Evolutionary conservation across 2,329 filamentous ascomycete genomes (phyloP), one percentile per base, ranked within the genome.

Genomic region (Arthrobotrys musiformis): DNA sequence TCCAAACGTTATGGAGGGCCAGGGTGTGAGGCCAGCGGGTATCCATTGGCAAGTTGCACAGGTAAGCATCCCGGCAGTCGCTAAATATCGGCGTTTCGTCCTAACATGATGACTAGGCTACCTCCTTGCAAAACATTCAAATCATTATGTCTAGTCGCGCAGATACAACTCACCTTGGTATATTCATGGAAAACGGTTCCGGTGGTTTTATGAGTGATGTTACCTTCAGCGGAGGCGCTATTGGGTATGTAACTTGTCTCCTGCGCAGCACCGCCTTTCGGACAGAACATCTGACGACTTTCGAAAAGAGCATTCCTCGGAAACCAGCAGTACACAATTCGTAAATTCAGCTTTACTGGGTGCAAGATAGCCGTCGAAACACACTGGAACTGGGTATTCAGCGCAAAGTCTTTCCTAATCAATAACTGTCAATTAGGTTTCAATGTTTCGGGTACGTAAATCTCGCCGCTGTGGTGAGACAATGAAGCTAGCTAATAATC

Each of bases 201-300:
- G 93, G 92, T 75, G 92, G 92, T 58, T 94, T 93, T 85, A 92
- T 96, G 89, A 88, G 89, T 13, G 92, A 96, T 82, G 86, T 97
- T 35, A 89, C 88, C 76, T 96, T 97, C 87, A 93, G 93, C 81
- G 93, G 93, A 74, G 93, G 93, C 78, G 88, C 88, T 79, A 90
- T 90, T 80, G 92, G 93, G 58, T 64, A 64, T 33, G 24, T 22
- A 42, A 9, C n/a, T n/a, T 19, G 5, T 8, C 8, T 26, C 33
- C 1, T n/a, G n/a, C n/a, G 11, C 8, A 22, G 1, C 11, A 13
- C 4, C n/a, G n/a, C n/a, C n/a, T n/a, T 19, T 22, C 1, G 54
- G n/a, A 8, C 4, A 30, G 11, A 56, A 22, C 26, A 40, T 6
- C 33, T 60, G n/a, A 60, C 40, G 2, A 17, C 4, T 37, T 26